Conservation (phyloP, 352 stramenopile species). For the Pythium aristosporum region DNA sequence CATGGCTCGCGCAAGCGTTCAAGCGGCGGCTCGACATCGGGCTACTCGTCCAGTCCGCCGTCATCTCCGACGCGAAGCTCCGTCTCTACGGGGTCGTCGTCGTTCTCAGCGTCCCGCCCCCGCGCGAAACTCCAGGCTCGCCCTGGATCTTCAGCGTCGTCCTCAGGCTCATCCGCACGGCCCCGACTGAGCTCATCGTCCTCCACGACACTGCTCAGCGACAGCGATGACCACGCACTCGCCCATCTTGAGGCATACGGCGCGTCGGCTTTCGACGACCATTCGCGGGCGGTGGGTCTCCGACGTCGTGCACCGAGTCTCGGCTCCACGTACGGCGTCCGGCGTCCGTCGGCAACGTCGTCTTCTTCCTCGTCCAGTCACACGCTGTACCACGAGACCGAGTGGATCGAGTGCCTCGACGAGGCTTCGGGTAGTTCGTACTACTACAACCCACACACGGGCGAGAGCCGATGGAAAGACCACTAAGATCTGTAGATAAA, state of each 20-base stretch:
- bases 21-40: slow-evolving; percentile 16
- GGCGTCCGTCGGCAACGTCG: background rate
- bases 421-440: slow-evolving; percentile 49
- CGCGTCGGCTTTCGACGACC: slow-evolving; percentile 19
- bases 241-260: slow-evolving; percentile 23
- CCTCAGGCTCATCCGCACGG: slow-evolving; percentile 36
- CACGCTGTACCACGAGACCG: slow-evolving; percentile 4
- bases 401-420: slow-evolving; percentile 71
- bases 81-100: slow-evolving; percentile 41
- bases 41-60: slow-evolving; percentile 44
- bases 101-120: slow-evolving; percentile 18
- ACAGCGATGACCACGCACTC: slow-evolving; percentile 30
- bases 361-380: background rate
- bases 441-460: slow-evolving; percentile 74
- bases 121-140: background rate
- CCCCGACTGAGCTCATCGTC: slow-evolving; percentile 25
- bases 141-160: slow-evolving; percentile 32
- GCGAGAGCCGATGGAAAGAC: slow-evolving; percentile 63
- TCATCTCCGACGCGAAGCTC: slow-evolving; percentile 47
- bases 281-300: slow-evolving; percentile 31
- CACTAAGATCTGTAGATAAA: slow-evolving; percentile 15
- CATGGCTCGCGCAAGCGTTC: slow-evolving; percentile 13
- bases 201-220: slow-evolving; percentile 35
- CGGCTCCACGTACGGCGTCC: background rate
- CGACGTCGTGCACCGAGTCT: slow-evolving; percentile 14